phyloP scores from a whole-genome alignment of 2,329 filamentous ascomycete species.

The Pseudogymnoascus sp. region DNA sequence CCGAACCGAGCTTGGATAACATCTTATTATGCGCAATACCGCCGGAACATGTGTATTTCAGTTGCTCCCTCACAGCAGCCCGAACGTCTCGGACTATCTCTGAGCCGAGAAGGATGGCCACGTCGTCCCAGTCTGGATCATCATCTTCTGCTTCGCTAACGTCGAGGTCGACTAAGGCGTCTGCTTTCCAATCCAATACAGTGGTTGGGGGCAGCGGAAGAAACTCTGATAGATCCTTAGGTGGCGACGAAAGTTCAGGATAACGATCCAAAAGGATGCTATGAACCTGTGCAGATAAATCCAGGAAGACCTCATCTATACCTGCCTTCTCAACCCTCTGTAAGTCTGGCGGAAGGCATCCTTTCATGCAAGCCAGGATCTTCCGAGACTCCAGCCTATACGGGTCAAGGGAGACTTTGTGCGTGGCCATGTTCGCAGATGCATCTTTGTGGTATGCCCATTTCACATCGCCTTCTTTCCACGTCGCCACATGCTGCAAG shows the following conservation, averaged over 20 bases:
- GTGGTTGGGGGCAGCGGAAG: slow-evolving; percentile 68
- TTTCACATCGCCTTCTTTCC: slow-evolving; percentile 81
- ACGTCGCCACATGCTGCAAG: slow-evolving; percentile 89
- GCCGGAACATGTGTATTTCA: slow-evolving; percentile 87
- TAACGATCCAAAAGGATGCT: slow-evolving; percentile 67
- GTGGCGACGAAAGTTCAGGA: slow-evolving; percentile 59
- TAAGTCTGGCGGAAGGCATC: slow-evolving; percentile 55
- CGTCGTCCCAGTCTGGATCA: slow-evolving; percentile 94
- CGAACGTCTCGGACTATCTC: slow-evolving; percentile 80
- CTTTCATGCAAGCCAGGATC: slow-evolving; percentile 75
- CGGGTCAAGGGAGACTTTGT: slow-evolving; percentile 92
- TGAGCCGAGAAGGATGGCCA: slow-evolving; percentile 77
- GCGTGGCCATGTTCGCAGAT: slow-evolving; percentile 69
- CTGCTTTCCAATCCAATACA: slow-evolving; percentile 74
- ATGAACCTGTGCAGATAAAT: slow-evolving; percentile 81
- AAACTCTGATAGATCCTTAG: slow-evolving; percentile 64
- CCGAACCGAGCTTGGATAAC: slow-evolving; percentile 87
- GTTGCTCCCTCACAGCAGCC: slow-evolving; percentile 55
- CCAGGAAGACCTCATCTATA: slow-evolving; percentile 92
- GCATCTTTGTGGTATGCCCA: slow-evolving; percentile 89
- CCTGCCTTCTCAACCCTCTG: slow-evolving; percentile 87
- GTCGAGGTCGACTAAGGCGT: slow-evolving; percentile 76
- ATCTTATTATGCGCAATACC: slow-evolving; percentile 91
- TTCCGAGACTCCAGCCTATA: slow-evolving; percentile 79
- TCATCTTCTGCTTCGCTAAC: slow-evolving; percentile 64